These are phyloP conservation scores for Talaromyces sp. DNA, from an alignment of 2,329 filamentous ascomycete species.

Conservation along the genomic window DNA sequence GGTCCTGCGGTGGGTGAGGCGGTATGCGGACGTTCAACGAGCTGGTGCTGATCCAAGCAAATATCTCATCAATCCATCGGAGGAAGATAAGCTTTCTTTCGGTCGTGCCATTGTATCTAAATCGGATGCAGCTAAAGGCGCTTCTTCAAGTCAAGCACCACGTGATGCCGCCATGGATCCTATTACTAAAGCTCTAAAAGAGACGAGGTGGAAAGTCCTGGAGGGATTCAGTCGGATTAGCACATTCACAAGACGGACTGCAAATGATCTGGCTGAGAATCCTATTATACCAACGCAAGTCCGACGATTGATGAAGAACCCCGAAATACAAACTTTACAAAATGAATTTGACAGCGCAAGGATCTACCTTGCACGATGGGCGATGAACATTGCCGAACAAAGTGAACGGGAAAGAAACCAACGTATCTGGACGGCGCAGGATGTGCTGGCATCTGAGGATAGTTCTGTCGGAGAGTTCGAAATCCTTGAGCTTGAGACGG, in stretches of 20 bases:
- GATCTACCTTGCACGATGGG: slow-evolving; percentile 92
- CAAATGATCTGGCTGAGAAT: slow-evolving; percentile 88
- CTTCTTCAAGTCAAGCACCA: slow-evolving; percentile 30
- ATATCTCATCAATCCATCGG: slow-evolving; percentile 82
- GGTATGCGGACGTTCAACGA: slow-evolving; percentile 79
- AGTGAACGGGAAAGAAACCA: slow-evolving; percentile 83
- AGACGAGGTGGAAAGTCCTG: slow-evolving; percentile 92
- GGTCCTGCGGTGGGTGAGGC: slow-evolving; percentile 82
- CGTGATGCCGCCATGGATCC: slow-evolving; percentile 83
- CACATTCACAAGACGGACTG: slow-evolving; percentile 87
- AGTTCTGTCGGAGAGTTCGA: slow-evolving; percentile 96
- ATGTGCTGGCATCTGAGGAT: slow-evolving; percentile 90
- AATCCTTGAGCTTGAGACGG: slow-evolving; percentile 76
- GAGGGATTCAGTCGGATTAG: slow-evolving; percentile 98
- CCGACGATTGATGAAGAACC: slow-evolving; percentile 77
- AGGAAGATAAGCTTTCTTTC: slow-evolving; percentile 82
- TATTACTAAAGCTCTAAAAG: slow-evolving; percentile 88
- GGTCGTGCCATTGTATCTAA: slow-evolving; percentile 51
- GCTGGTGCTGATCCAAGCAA: slow-evolving; percentile 85
- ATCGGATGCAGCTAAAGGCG: slow-evolving; percentile 43
- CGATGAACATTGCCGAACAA: slow-evolving; percentile 97
- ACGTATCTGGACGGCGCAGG: slow-evolving; percentile 87
- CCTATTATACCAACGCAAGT: slow-evolving; percentile 88
- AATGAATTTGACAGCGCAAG: slow-evolving; percentile 97
- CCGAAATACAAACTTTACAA: slow-evolving; percentile 90